phyloP scores from a whole-genome alignment of 2,329 filamentous ascomycete genomes.

The Pyricularia pennisetigena region DNA sequence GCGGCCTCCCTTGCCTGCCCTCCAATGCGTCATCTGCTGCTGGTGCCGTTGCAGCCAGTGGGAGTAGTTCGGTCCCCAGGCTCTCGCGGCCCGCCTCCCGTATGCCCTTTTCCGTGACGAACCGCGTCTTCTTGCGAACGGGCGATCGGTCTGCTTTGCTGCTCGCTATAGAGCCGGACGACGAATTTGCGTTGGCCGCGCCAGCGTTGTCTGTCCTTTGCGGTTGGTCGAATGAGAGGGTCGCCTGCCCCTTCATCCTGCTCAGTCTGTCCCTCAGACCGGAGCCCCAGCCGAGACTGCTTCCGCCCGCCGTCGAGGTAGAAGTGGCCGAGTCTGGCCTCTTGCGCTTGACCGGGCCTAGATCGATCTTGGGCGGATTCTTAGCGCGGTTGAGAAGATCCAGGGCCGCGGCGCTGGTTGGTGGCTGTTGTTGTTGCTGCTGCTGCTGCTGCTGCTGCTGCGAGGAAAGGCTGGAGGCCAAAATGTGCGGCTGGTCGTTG shows the following conservation, averaged over 20 bases:
- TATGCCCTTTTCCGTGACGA: conserved; percentile 69
- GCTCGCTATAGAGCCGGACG: not conserved
- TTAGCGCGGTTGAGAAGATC: conserved; percentile 27
- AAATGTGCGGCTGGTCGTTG: conserved; percentile 2
- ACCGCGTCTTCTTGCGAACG: conserved; percentile 65
- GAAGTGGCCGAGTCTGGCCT: conserved; percentile 39
- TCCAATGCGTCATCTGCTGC: not conserved
- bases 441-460: conserved; percentile 15
- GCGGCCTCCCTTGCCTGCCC: conserved; percentile 10
- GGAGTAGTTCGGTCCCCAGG: conserved; percentile 41
- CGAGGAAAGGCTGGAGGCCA: conserved; percentile 1
- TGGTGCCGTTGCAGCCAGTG: conserved; percentile 1
- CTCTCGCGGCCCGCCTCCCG: conserved; percentile 69
- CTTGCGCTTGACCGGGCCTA: conserved; percentile 54
- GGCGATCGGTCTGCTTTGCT: conserved; percentile 26
- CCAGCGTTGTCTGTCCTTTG: conserved; percentile 1
- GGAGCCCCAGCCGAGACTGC: conserved; percentile 46
- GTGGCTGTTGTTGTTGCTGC: not conserved
- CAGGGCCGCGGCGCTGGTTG: conserved; percentile 28
- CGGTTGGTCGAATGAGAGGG: conserved; percentile 26
- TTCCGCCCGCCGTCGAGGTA: conserved; percentile 15
- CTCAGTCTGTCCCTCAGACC: conserved; percentile 44
- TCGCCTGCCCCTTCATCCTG: conserved; percentile 49
- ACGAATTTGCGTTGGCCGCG: conserved; percentile 3
- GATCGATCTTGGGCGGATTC: conserved; percentile 33